Evolutionary conservation across 768 basidiomycete genomes (phyloP).

Genomic region (Epithele typhae): DNA sequence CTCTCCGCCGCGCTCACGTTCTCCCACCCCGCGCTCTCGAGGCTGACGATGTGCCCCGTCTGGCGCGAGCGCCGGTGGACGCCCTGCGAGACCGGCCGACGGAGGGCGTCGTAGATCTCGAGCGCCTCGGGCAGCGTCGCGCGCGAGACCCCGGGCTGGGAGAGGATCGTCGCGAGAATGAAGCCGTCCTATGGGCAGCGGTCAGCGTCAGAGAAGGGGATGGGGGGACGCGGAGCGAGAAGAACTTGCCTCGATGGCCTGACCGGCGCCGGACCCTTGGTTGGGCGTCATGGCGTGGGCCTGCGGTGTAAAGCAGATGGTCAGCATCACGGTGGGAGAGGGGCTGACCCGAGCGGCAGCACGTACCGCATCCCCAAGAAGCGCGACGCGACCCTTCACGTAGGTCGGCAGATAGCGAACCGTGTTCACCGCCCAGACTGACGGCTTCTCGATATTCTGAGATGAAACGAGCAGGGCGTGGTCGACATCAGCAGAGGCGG

Average conservation of each 20-base stretch:
- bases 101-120: constrained; percentile 27
- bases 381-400: not conserved
- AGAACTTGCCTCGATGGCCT: constrained; percentile 11
- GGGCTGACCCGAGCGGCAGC: too few species aligned
- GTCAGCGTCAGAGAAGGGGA: too few species aligned
- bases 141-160: constrained; percentile 19
- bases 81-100: constrained; percentile 27
- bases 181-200: too few species aligned
- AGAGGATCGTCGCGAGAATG: constrained; percentile 27
- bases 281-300: constrained; percentile 10
- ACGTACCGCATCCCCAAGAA: not conserved
- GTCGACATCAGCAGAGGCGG: too few species aligned
- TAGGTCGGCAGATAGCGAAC: not conserved
- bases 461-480: too few species aligned
- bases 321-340: not conserved
- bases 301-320: not conserved
- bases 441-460: too few species aligned
- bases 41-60: too few species aligned
- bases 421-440: not conserved
- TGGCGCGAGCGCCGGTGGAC: too few species aligned
- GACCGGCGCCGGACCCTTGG: constrained; percentile 8
- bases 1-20: too few species aligned
- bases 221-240: too few species aligned
- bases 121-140: constrained; percentile 26
- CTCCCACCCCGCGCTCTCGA: too few species aligned